Conservation (phyloP, 345 rosid genomes). For the Eucalyptus cladocalyx region DNA sequence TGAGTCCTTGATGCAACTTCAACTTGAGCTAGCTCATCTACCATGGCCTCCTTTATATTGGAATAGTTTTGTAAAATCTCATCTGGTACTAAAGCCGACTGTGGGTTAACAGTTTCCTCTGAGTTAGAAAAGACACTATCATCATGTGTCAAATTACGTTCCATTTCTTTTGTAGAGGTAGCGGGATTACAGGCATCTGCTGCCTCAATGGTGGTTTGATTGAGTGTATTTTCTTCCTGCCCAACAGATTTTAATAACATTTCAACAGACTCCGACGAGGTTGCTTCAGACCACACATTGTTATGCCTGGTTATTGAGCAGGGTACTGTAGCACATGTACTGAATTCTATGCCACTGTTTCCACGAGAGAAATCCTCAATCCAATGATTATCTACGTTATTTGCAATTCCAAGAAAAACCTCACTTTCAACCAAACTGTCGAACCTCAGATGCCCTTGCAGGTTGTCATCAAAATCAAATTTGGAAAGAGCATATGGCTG, state of each 20-base stretch:
- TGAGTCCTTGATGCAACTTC: slow-evolving; percentile 19
- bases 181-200: slow-evolving; percentile 62
- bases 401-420: slow-evolving; percentile 33
- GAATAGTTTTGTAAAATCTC: slow-evolving; percentile 21
- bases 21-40: slow-evolving; percentile 18
- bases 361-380: slow-evolving; percentile 67
- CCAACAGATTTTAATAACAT: slow-evolving; percentile 85
- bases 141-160: slow-evolving; percentile 36
- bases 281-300: slow-evolving; percentile 91
- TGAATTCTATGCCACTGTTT: slow-evolving; percentile 62
- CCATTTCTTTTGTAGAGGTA: slow-evolving; percentile 61
- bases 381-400: slow-evolving; percentile 82
- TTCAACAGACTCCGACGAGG: slow-evolving; percentile 38
- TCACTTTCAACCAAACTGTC: slow-evolving; percentile 35
- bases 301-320: slow-evolving; percentile 69
- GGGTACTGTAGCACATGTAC: slow-evolving; percentile 67
- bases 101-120: slow-evolving; percentile 15
- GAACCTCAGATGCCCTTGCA: slow-evolving; percentile 37
- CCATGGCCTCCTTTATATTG: slow-evolving; percentile 15
- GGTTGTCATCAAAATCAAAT: slow-evolving; percentile 85
- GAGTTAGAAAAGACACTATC: slow-evolving; percentile 12
- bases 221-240: slow-evolving; percentile 59
- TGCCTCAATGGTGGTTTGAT: slow-evolving; percentile 27
- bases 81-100: slow-evolving; percentile 14
- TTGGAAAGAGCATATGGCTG: slow-evolving; percentile 71